These are phyloP conservation scores for Spizellomyces sp. DNA, from an alignment of 192 early-diverging fungal species.

Conservation along the genomic window DNA sequence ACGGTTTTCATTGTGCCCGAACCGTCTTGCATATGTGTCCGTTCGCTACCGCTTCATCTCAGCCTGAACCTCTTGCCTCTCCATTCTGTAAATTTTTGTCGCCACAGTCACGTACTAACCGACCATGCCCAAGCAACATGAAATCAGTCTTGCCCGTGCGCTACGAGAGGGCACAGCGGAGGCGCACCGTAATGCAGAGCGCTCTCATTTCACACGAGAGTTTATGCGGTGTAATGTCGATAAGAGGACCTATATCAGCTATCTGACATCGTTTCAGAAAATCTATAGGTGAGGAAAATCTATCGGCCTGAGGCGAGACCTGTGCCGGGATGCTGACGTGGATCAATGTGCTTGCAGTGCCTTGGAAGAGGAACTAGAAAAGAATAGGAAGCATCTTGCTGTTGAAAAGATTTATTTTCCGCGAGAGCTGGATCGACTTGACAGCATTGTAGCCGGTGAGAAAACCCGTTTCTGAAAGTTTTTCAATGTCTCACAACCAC, in stretches of 20 bases:
- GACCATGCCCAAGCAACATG: too few species aligned
- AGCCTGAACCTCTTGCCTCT: too few species aligned
- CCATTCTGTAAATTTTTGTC: too few species aligned
- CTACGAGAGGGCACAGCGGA: slow-evolving; percentile 1
- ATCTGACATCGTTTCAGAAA: background rate
- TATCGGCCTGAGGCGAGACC: too few species aligned
- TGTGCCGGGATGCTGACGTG: too few species aligned
- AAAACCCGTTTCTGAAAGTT: too few species aligned
- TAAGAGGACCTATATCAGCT: background rate
- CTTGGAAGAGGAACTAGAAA: background rate
- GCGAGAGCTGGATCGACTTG: background rate
- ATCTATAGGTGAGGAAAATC: background rate
- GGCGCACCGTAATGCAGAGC: background rate
- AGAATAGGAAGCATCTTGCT: background rate
- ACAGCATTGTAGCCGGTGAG: background rate
- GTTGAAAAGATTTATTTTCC: background rate
- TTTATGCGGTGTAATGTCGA: background rate
- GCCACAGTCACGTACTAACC: too few species aligned
- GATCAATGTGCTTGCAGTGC: background rate
- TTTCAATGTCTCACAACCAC: too few species aligned
- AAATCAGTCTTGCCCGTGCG: background rate
- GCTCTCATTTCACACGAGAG: background rate
- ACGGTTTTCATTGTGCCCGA: too few species aligned
- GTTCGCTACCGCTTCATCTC: too few species aligned
- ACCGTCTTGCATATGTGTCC: too few species aligned